Evolutionary conservation across 169 alveolate genomes (phyloP).

Genomic region (Plasmodium cynomolgi): DNA sequence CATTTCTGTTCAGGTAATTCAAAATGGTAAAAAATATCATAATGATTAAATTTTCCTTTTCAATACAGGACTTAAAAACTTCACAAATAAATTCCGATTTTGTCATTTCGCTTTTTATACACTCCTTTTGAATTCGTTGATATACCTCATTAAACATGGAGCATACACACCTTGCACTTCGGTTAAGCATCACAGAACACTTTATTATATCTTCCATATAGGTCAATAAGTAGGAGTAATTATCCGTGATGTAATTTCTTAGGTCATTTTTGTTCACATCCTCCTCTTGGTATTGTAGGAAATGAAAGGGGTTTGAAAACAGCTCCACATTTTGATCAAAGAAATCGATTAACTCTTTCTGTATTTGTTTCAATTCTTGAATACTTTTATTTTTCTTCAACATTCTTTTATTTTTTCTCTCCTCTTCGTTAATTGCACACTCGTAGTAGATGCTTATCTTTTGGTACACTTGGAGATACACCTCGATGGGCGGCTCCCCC

Average conservation of each 20-base stretch:
- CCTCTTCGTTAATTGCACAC: constrained; percentile 64
- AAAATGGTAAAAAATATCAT: constrained; percentile 56
- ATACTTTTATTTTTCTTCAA: constrained; percentile 10
- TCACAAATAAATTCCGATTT: constrained; percentile 27
- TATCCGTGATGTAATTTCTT: constrained; percentile 1
- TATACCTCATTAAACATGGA: constrained; percentile 47
- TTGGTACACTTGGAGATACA: constrained; percentile 43
- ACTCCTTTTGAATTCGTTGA: constrained; percentile 15
- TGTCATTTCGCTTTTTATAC: constrained; percentile 18
- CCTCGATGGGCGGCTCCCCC: constrained; percentile 11
- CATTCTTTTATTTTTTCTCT: constrained; percentile 59
- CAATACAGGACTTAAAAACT: constrained; percentile 58
- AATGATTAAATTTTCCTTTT: constrained; percentile 63
- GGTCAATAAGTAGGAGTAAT: constrained; percentile 11
- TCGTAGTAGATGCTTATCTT: constrained; percentile 44
- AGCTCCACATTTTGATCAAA: constrained; percentile 24
- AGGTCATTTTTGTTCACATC: constrained; percentile 58
- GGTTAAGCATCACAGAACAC: constrained; percentile 43
- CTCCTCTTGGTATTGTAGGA: constrained; percentile 65
- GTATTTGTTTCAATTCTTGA: constrained; percentile 9
- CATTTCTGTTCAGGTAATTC: constrained; percentile 36
- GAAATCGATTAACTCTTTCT: constrained; percentile 23
- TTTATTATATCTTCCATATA: constrained; percentile 43
- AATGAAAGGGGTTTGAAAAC: constrained; percentile 55
- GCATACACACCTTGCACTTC: constrained; percentile 37